Evolutionary conservation across 2,329 filamentous ascomycete species (phyloP), one percentile per base, ranked within the genome.

Genomic region (Pseudomassariella vexata): DNA sequence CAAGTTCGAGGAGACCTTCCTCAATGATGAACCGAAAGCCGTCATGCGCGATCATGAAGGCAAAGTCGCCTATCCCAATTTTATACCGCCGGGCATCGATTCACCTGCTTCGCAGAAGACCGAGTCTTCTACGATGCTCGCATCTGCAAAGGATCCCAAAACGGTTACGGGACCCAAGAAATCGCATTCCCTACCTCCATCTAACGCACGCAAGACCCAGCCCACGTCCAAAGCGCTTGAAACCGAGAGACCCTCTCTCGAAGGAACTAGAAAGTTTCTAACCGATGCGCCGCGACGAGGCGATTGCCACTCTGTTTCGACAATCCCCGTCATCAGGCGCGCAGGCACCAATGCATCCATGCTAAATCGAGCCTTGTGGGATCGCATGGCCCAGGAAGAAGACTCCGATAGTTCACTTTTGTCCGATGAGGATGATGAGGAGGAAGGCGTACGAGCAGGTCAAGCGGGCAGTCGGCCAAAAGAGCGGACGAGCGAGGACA

Each of bases 11-110:
- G 25, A 30, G 9, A 44, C 26, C 28, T 35, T 23, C 16, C 38
- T 27, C 19, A 38, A 42, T 16, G 41, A 41, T 5, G 39, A 33
- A 1, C 36, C 19, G 15, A 36, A 39, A 2, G 34, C 42, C 7
- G 12, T 50, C 7, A 21, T 48, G 9, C 41, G 39, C 24, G 49
- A 52, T 28, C 23, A 25, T 7, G 29, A 45, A 20, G 50, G 50
- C 19, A 36, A 41, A 19, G 28, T 49, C 6, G 42, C 35, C 18
- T 52, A 39, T 33, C 50, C 50, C 2, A 37, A 30, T 20, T 39
- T 44, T 14, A 30, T 53, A 3, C 50, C 50, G 9, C 49, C 49
- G 2, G 31, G 47, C 16, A 36, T 49, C 19, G 41, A 49, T 19
- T 36, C 37, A 18, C 47, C 47, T 10, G 24, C 24, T 4, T 35